Conservation (phyloP, 106 monocot species). For the Iris macrosiphon region DNA sequence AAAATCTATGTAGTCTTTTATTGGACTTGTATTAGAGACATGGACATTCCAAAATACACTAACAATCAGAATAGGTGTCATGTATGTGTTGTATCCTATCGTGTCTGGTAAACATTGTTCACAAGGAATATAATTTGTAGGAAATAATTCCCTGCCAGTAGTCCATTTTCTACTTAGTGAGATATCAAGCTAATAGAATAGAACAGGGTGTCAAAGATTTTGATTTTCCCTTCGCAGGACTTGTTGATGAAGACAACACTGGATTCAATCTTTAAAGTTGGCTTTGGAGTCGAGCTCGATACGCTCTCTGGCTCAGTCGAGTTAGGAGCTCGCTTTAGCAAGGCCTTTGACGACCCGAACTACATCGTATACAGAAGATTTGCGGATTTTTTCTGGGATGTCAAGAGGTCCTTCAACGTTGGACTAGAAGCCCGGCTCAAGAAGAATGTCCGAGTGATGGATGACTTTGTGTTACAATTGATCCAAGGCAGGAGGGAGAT, state of each 20-base stretch:
- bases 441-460: constrained; percentile 36
- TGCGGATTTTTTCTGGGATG: constrained; percentile 39
- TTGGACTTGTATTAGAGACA: no score
- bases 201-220: no score
- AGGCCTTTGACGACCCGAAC: constrained; percentile 50
- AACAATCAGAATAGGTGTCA: no score
- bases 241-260: constrained; percentile 38
- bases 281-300: constrained; percentile 43
- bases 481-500: constrained; percentile 16
- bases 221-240: constrained; percentile 21
- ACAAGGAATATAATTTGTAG: no score
- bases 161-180: no score
- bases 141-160: no score
- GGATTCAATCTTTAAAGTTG: constrained; percentile 55
- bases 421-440: constrained; percentile 40
- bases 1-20: no score
- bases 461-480: constrained; percentile 39
- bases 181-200: no score
- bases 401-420: constrained; percentile 34
- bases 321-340: constrained; percentile 17
- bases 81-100: no score
- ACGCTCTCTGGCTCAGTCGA: constrained; percentile 28
- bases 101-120: no score
- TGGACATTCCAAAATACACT: no score
- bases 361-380: constrained; percentile 19